A percentile compares a stretch with the other conserved stretches of the same genome.
Conservation (phyloP, 2,329 filamentous ascomycete genomes). For the Trichoderma brevicompactum region DNA sequence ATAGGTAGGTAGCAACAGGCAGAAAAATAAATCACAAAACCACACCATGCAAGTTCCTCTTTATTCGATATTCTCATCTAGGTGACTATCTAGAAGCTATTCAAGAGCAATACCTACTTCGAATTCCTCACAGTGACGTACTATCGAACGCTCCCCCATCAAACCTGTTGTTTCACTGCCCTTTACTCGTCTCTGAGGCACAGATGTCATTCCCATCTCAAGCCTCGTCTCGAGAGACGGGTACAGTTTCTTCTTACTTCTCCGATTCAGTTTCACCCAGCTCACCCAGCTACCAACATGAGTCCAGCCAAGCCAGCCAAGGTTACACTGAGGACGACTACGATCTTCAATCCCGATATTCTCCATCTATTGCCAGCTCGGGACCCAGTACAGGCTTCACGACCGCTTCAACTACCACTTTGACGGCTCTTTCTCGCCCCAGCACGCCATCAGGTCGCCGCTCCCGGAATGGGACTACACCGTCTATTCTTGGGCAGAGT, state of each 20-base stretch:
- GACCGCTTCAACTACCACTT: slow-evolving; percentile 34
- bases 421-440: slow-evolving; percentile 37
- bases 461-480: slow-evolving; percentile 46
- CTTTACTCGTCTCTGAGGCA: too few relatives aligned
- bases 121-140: too few relatives aligned
- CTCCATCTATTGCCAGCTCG: slow-evolving; percentile 31
- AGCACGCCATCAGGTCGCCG: slow-evolving; percentile 52
- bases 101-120: too few relatives aligned
- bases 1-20: too few relatives aligned
- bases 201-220: neutral
- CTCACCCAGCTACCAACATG: neutral
- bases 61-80: too few relatives aligned
- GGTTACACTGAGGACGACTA: neutral
- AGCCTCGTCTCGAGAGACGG: neutral
- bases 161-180: too few relatives aligned
- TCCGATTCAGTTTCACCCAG: neutral
- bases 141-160: too few relatives aligned
- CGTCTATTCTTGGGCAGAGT: slow-evolving; percentile 49
- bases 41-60: too few relatives aligned
- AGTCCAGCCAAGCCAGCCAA: neutral
- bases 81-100: too few relatives aligned
- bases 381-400: slow-evolving; percentile 32
- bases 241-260: neutral
- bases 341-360: slow-evolving; percentile 22
- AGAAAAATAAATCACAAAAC: too few relatives aligned